Conservation (phyloP, 1,139 yeast genomes). For the Candida glucosophila region DNA sequence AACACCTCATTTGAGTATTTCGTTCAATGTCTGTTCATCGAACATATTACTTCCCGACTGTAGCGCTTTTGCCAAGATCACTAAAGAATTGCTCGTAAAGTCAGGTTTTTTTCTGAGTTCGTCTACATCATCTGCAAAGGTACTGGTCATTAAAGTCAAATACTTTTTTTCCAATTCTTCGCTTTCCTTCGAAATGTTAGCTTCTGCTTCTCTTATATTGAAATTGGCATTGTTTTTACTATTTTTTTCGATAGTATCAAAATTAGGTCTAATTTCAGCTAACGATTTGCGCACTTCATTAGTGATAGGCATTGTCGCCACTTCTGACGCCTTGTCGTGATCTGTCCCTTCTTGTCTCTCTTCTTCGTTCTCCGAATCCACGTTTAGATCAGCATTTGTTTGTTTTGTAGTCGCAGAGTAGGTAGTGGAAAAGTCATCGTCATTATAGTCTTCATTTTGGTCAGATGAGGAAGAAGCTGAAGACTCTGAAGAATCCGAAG, state of each 20-base stretch:
- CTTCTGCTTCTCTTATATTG: no score
- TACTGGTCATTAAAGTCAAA: constrained; percentile 47
- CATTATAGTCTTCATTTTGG: no score
- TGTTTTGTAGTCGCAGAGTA: constrained; percentile 13
- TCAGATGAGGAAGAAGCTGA: no score
- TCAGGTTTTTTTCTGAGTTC: constrained; percentile 58
- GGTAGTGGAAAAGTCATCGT: constrained; percentile 17
- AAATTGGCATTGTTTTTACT: constrained; percentile 1
- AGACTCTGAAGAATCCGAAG: constrained; percentile 38
- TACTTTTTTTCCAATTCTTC: constrained; percentile 43
- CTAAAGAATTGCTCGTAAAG: constrained; percentile 49
- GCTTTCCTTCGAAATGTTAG: no score
- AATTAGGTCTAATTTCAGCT: neutral
- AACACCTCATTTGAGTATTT: no score
- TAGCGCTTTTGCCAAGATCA: constrained; percentile 53
- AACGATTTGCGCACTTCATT: no score
- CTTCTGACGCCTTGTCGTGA: no score
- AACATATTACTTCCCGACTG: constrained; percentile 62
- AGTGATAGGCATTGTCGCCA: no score
- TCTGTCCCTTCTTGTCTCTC: no score
- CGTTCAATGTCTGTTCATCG: constrained; percentile 50
- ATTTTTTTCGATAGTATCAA: no score
- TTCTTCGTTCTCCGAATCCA: no score
- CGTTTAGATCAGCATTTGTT: no score
- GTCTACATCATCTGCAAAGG: constrained; percentile 57